Base-by-base conservation (phyloP, 306 rosid species). In the Sicyos baderoa region DNA sequence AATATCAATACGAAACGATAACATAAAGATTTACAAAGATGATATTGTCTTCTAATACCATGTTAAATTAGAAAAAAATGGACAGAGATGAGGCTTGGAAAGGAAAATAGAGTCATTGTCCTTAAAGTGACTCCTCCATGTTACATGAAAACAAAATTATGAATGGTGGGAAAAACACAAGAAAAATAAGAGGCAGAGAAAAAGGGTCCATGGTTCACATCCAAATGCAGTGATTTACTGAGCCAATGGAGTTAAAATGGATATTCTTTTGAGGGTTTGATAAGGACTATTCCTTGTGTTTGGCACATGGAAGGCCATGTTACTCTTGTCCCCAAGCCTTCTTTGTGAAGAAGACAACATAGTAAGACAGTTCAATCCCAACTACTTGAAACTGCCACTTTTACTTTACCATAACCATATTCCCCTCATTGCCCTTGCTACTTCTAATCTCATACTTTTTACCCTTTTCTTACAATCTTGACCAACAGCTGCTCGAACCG, bases 251-350 rank as follows among this genome's bases (percentile, higher is more conserved):
- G n/a, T 15, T 37, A 60, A 71, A 21, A 17, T 69, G 79, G 78
- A 74, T 81, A 81, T 79, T 72, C 77, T 73, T 82, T 77, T 76
- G 47, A 71, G 80, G 74, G 56, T 67, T 73, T 81, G 95, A 89
- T 80, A 68, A 84, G 27, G 96, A 89, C 91, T 75, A 73, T 27
- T 57, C 87, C 75, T 77, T 79, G 71, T 76, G 74, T 71, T 80
- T 76, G 73, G 88, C 97, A 89, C 96, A 87, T 86, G 97, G 72
- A 86, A 79, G 84, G 80, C 96, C 97, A 92, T 86, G 97, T 92
- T 87, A 86, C 97, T 83, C 92, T 86, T 89, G 88, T 81, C 89
- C 74, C 85, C 79, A 82, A 80, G 45, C 71, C 59, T 54, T 82
- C 77, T 72, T 64, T 45, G 22, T 70, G 47, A 75, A 65, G 75